phyloP scores from a whole-genome alignment of 129 eudicot genomes.

The Flaveria sonorensis region DNA sequence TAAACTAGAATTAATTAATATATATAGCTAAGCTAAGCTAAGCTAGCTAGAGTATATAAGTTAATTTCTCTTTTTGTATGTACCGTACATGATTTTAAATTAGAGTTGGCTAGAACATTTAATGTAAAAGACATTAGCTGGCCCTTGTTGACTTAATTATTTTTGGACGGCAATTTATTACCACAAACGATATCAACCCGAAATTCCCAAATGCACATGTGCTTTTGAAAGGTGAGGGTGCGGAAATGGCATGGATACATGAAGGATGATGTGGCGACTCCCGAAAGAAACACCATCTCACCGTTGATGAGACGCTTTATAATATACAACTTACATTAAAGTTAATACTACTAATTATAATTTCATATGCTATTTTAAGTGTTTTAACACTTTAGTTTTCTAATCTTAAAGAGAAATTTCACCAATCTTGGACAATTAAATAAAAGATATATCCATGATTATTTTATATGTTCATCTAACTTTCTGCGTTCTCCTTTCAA shows the following conservation, averaged over 20 bases:
- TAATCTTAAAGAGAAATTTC: background rate
- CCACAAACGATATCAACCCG: constrained; percentile 6
- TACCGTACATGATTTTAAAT: constrained; percentile 13
- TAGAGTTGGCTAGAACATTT: constrained; percentile 29
- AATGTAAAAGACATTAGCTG: constrained; percentile 37
- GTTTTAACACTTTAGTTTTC: background rate
- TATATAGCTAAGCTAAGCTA: background rate
- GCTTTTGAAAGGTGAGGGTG: background rate
- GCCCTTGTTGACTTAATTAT: constrained; percentile 41
- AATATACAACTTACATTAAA: background rate
- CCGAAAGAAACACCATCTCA: no score
- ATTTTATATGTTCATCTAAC: background rate
- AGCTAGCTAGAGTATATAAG: constrained; percentile 4
- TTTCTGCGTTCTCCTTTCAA: background rate
- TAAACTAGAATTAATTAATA: background rate
- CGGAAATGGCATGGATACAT: no score
- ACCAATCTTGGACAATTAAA: constrained; percentile 9
- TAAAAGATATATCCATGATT: background rate
- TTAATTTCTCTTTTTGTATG: constrained; percentile 5
- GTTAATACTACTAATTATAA: background rate
- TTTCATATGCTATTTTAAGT: background rate
- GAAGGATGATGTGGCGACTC: no score
- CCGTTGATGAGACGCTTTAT: background rate
- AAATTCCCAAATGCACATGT: constrained; percentile 1
- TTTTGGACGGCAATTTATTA: constrained; percentile 27